Base-by-base conservation (phyloP, 371 early-diverging fungal genomes). In the Amoeboaphelidium protococcarum region DNA sequence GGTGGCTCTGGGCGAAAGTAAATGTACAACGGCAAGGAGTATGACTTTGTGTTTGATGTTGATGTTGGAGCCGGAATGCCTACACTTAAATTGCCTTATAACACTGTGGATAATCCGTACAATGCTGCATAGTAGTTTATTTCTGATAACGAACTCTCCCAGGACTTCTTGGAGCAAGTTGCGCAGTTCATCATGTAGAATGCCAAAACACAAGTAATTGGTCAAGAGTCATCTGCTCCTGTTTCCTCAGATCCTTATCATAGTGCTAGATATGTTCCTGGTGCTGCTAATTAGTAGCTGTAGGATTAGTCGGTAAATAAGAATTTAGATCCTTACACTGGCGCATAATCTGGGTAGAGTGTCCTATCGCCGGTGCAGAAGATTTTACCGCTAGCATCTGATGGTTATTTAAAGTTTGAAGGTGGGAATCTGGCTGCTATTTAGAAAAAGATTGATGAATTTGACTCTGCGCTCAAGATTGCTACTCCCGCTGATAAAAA, bases 11-110 rank as follows among this genome's bases (percentile, higher is more conserved):
- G 67, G 12, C 58, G 72, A 26, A 89, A 85, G 55, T 75, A 81
- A 54, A 52, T 75, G 2, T 77, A 72, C 57, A 69, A 76, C 6
- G 94, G 94, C 41, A 66, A 71, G 42, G 89, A 91, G 53, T 96
- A 94, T 55, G 97, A 96, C 56, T 88, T 82, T 58, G 89, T 96
- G 6, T 96, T 96, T 67, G 91, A 90, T 54, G 81, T 96, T 26
- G 94, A 94, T 53, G 70, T 94, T 19, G 78, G 76, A 13, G 77
- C 69, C 22, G 78, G 78, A 2, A 64, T 55, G 2, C 76, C 79
- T 22, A 72, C 78, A 24, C 59, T 89, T 12, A 91, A 95, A 56
- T 68, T 96, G 20, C 95, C 94, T 1, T 94, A 78, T 58, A 92
- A 96, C 61, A 69, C 69, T 2, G 19, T 45, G 71, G 91, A 91